These are phyloP conservation scores for Neckera pumila DNA, from an alignment of 225 moss, liverwort and hornwort genomes.

Conservation along the genomic window DNA sequence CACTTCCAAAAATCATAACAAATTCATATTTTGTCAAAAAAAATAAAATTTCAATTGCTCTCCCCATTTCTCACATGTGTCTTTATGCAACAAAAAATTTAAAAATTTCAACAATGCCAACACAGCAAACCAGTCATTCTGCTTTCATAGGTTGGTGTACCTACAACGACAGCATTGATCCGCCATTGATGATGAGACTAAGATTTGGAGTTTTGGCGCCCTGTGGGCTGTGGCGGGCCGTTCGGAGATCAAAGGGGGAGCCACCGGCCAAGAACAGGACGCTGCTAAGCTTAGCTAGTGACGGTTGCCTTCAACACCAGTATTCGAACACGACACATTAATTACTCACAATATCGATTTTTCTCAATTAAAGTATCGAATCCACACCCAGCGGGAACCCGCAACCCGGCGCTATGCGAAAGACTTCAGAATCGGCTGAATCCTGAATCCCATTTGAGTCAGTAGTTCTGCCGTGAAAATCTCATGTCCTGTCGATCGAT, in stretches of 20 bases:
- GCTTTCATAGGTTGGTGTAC: not conserved
- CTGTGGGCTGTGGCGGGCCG: not conserved
- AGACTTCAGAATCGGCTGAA: not conserved
- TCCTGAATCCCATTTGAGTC: too few relatives aligned
- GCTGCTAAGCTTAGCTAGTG: not conserved
- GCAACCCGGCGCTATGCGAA: not conserved
- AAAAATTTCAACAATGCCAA: not conserved
- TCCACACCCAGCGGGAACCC: not conserved
- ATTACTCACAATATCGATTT: not conserved
- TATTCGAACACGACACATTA: not conserved
- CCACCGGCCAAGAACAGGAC: not conserved
- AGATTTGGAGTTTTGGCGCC: not conserved
- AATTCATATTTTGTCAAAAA: not conserved
- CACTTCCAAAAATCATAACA: not conserved
- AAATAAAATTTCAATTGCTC: not conserved
- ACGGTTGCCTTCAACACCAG: not conserved
- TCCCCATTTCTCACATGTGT: not conserved
- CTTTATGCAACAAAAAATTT: too few relatives aligned
- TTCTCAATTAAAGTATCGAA: not conserved
- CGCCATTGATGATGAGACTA: not conserved
- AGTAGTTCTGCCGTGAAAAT: too few relatives aligned
- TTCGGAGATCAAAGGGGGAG: not conserved
- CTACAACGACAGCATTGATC: not conserved
- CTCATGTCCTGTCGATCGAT: too few relatives aligned
- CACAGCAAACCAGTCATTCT: not conserved